These are phyloP conservation scores for Penicillium sp. DNA, from an alignment of 2,329 filamentous ascomycete species.

Conservation along the genomic window DNA sequence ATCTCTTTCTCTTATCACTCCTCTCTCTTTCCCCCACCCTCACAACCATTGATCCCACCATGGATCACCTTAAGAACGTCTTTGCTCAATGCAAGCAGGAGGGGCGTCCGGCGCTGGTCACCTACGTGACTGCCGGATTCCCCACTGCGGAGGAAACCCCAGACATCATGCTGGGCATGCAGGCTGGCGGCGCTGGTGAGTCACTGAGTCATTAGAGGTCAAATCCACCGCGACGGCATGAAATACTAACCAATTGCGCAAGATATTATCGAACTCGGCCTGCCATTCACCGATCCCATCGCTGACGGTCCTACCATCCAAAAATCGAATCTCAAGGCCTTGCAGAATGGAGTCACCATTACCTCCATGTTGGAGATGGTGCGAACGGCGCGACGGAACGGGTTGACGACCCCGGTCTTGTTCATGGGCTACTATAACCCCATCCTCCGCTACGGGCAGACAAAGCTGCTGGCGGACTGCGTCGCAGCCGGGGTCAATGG, in stretches of 20 bases:
- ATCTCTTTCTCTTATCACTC: no score
- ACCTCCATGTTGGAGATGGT: constrained; percentile 79
- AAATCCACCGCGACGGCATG: not conserved
- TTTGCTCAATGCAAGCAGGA: constrained; percentile 61
- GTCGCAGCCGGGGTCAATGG: constrained; percentile 85
- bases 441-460: constrained; percentile 86
- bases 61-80: constrained; percentile 58
- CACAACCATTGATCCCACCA: constrained; percentile 18
- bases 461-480: constrained; percentile 81
- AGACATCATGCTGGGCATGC: constrained; percentile 82
- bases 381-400: constrained; percentile 72
- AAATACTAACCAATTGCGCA: constrained; percentile 14
- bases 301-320: constrained; percentile 98
- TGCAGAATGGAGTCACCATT: constrained; percentile 86
- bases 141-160: constrained; percentile 82
- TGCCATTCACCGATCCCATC: constrained; percentile 97
- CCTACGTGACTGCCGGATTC: constrained; percentile 94
- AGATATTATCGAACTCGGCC: constrained; percentile 94
- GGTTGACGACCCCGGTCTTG: constrained; percentile 78
- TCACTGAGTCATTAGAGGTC: constrained; percentile 45
- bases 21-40: no score
- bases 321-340: constrained; percentile 86
- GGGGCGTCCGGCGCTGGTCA: constrained; percentile 77
- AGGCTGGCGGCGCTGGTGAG: constrained; percentile 86
- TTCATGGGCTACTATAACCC: constrained; percentile 99